Conservation (phyloP, 2,329 filamentous ascomycete genomes). For the Seiridium cupressi region DNA sequence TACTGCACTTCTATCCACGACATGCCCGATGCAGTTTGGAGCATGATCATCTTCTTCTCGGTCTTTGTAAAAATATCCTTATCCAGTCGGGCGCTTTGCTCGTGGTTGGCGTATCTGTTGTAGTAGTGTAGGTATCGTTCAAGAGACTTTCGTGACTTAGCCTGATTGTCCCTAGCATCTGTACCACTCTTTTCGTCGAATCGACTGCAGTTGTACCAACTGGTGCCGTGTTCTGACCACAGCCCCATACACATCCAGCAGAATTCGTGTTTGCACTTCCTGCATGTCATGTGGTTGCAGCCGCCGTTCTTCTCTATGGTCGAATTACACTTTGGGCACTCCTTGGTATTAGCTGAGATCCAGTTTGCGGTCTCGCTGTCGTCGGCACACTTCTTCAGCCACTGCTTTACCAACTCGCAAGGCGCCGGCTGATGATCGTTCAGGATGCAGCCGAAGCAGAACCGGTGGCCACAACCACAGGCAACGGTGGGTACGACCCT, state of each 20-base stretch:
- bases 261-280: constrained; percentile 45
- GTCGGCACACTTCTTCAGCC: constrained; percentile 98
- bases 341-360: constrained; percentile 99
- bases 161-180: constrained; percentile 88
- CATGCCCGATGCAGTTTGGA: constrained; percentile 91
- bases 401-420: constrained; percentile 86
- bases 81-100: constrained; percentile 94
- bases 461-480: constrained; percentile 80
- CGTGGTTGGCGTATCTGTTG: constrained; percentile 98
- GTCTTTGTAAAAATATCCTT: constrained; percentile 96
- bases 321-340: constrained; percentile 92
- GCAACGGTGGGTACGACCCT: constrained; percentile 86
- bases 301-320: constrained; percentile 94
- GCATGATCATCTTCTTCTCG: constrained; percentile 97
- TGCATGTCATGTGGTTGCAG: constrained; percentile 39
- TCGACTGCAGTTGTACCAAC: constrained; percentile 99
- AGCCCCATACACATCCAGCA: constrained; percentile 99
- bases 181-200: constrained; percentile 94
- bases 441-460: constrained; percentile 92
- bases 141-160: constrained; percentile 82
- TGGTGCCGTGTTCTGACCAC: constrained; percentile 97
- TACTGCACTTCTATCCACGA: constrained; percentile 99
- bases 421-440: constrained; percentile 92
- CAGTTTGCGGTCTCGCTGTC: constrained; percentile 98
- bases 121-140: constrained; percentile 99